phyloP scores from a whole-genome alignment of 1,284 basidiomycete genomes.

The Ustilago crameri region DNA sequence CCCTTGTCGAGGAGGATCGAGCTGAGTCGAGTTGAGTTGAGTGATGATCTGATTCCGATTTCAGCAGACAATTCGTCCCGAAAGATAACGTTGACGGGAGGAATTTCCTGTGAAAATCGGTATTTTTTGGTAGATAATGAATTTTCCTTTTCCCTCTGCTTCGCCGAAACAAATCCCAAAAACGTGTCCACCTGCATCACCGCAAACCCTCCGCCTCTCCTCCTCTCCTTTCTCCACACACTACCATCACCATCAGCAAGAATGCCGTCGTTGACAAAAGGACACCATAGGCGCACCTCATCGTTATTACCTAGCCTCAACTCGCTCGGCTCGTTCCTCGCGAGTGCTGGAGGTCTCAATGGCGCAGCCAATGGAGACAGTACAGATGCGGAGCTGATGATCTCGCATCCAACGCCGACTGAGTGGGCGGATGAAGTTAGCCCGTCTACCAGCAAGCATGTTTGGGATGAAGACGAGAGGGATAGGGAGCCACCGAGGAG shows the following conservation, averaged over 20 bases:
- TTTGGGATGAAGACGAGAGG: neutral
- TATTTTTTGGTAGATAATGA: too few species aligned
- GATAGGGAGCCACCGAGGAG: neutral
- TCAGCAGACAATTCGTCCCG: too few species aligned
- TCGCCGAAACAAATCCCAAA: too few species aligned
- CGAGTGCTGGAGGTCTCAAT: slow-evolving; percentile 14
- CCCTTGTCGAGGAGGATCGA: too few species aligned
- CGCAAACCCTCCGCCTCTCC: too few species aligned
- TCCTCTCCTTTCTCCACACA: neutral
- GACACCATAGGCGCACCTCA: slow-evolving; percentile 25
- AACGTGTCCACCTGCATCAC: too few species aligned
- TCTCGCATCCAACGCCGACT: slow-evolving; percentile 30
- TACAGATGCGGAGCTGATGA: slow-evolving; percentile 45
- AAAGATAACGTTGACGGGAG: too few species aligned
- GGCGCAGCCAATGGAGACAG: slow-evolving; percentile 2
- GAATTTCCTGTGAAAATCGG: too few species aligned
- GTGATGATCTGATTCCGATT: too few species aligned
- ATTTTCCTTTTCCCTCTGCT: too few species aligned
- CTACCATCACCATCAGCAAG: neutral
- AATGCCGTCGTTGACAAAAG: neutral
- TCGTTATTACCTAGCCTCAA: slow-evolving; percentile 34
- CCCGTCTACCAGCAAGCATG: neutral
- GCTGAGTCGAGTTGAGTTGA: too few species aligned
- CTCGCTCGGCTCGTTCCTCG: slow-evolving; percentile 44
- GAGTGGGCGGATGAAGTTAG: slow-evolving; percentile 36